phyloP scores from a whole-genome alignment of 805 yeast species.

The Nakazawaea anatomiae region DNA sequence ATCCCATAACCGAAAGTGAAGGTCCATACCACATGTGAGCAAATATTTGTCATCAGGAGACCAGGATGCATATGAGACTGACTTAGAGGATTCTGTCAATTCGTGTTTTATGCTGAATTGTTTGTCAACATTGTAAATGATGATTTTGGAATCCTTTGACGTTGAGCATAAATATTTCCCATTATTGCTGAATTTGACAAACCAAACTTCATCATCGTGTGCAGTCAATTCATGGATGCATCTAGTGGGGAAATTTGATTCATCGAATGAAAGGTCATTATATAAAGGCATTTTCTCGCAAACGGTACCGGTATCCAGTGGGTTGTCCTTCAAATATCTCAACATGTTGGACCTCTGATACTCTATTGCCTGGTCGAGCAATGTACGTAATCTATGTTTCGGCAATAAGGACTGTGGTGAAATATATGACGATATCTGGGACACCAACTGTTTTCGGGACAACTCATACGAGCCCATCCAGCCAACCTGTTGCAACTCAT shows the following conservation, averaged over 20 bases:
- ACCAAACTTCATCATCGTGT: constrained; percentile 83
- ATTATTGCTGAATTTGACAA: constrained; percentile 65
- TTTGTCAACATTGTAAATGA: constrained; percentile 59
- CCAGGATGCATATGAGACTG: constrained; percentile 67
- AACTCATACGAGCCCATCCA: constrained; percentile 24
- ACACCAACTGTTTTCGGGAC: constrained; percentile 36
- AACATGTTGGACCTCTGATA: constrained; percentile 36
- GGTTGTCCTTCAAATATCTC: constrained; percentile 26
- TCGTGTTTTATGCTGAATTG: constrained; percentile 31
- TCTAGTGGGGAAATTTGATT: constrained; percentile 38
- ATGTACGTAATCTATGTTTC: constrained; percentile 40
- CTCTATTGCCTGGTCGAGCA: constrained; percentile 45
- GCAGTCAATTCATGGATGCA: constrained; percentile 38
- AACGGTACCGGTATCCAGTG: constrained; percentile 15
- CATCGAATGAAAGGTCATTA: constrained; percentile 13
- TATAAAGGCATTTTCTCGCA: neutral
- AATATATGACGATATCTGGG: constrained; percentile 37
- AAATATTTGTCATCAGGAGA: constrained; percentile 64
- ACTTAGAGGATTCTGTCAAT: constrained; percentile 40
- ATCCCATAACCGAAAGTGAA: constrained; percentile 65
- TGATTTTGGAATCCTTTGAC: constrained; percentile 57
- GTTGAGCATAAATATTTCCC: constrained; percentile 77
- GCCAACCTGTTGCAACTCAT: constrained; percentile 16
- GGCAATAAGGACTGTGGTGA: constrained; percentile 52
- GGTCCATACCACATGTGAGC: constrained; percentile 70